Base-by-base conservation (phyloP, 1,284 basidiomycete species). In the Lignosus rhinocerotis region DNA sequence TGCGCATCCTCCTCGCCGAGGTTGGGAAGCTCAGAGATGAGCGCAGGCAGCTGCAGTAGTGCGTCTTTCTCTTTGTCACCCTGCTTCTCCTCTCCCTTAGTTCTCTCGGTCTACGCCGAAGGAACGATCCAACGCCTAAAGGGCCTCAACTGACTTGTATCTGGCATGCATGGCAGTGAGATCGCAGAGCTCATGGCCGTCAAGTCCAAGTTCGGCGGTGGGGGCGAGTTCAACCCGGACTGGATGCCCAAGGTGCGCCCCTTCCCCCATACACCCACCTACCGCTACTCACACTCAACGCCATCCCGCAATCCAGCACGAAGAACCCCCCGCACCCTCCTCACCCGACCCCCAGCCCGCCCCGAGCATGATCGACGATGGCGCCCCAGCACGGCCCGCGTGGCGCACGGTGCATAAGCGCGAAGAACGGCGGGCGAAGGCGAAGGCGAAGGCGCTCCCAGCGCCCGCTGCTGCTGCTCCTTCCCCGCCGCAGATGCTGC, bases 1-100 rank as follows among this genome's bases (percentile, higher is more conserved):
- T 76, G 17, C 70, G 72, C 47, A 71, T 75, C 59, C 70, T 76
- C 10, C 76, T 90, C 45, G 81, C 80, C 21, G 88, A 90, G 67
- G 88, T 91, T 12, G 88, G 89, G 19, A 86, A 90, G 69, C 78
- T 90, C 47, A 78, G 88, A 60, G 89, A 90, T 66, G 88, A 91
- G 70, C 79, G 88, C 47, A 73, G 86, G 36, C 80, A 82, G 51
- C 75, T 90, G 49, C 87, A 90, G 68, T 86, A 82, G 87, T 90
- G 66, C 63, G 87, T 80, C 46, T 21, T 45, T 38, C 39, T 25
- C 53, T 44, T 16, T 16, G 34, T 21, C 17, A 30, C 32, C 41
- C 14, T n/a, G 25, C 30, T 10, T n/a, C 53, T 36, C 54, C 51
- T 43, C 30, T 33, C 55, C 58, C 43, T 39, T 39, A 3, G 36